Conservation (phyloP, 257 asterid genomes). For the Ligustrum vulgare region DNA sequence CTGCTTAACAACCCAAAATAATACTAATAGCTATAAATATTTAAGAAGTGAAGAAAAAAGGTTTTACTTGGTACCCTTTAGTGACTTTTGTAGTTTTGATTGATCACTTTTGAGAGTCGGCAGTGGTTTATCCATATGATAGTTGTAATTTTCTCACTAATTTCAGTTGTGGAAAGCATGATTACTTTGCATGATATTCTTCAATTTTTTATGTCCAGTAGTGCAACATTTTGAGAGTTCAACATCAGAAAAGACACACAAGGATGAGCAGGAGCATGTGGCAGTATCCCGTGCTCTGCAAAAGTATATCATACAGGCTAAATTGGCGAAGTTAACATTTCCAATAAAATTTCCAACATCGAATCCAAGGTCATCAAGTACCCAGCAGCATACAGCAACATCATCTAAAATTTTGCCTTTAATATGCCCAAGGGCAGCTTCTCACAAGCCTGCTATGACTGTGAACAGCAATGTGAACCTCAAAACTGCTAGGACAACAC, state of each 20-base stretch:
- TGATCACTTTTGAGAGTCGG: background rate
- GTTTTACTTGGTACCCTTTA: background rate
- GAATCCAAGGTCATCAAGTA: slow-evolving; percentile 49
- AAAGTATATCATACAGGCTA: slow-evolving; percentile 65
- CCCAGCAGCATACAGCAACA: slow-evolving; percentile 58
- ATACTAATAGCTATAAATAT: background rate
- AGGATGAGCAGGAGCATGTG: slow-evolving; percentile 94
- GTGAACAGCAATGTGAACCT: slow-evolving; percentile 41
- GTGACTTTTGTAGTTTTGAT: background rate
- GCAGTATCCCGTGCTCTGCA: slow-evolving; percentile 90
- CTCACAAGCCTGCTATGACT: slow-evolving; percentile 48
- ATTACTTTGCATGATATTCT: background rate
- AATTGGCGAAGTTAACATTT: slow-evolving; percentile 54
- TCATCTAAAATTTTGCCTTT: slow-evolving; percentile 92
- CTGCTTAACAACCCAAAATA: background rate
- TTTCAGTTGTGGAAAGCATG: background rate
- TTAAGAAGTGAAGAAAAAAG: background rate
- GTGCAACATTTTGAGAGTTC: slow-evolving; percentile 74
- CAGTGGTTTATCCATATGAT: background rate
- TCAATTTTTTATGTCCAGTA: slow-evolving; percentile 43
- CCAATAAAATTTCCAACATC: slow-evolving; percentile 78
- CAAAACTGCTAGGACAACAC: slow-evolving; percentile 39
- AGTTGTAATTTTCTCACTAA: no score
- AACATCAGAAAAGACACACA: slow-evolving; percentile 46
- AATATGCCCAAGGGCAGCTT: slow-evolving; percentile 65